Percentiles rank a stretch among this genome's conserved stretches.
Evolutionary conservation across 2,329 filamentous ascomycete species (phyloP).

Genomic region (Ascocoryne sarcoides): DNA sequence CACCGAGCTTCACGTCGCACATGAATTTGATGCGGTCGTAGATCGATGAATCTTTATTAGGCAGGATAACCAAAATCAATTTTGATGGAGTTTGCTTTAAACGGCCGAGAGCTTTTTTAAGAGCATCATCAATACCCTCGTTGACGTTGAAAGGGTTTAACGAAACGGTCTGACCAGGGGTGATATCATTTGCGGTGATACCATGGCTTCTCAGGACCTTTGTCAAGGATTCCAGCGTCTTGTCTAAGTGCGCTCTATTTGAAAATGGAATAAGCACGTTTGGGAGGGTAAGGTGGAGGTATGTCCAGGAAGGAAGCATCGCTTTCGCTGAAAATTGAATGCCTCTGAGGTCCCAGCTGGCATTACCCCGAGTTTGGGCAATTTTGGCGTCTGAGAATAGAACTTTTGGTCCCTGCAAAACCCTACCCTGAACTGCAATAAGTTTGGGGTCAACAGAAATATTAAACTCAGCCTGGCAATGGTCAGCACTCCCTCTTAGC

Average conservation of each 20-base stretch:
- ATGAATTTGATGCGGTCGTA: conserved; percentile 13
- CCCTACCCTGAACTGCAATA: conserved; percentile 61
- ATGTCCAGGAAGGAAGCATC: conserved; percentile 39
- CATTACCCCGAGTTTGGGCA: conserved; percentile 33
- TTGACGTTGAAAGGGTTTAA: background rate
- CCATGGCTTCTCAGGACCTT: conserved; percentile 2
- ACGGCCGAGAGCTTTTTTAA: background rate
- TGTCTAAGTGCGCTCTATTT: background rate
- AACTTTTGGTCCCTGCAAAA: conserved; percentile 52
- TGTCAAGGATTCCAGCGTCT: conserved; percentile 2
- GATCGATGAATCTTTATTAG: conserved; percentile 5
- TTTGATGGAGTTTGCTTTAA: conserved; percentile 1
- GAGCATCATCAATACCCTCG: conserved; percentile 2
- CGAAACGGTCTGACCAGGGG: conserved; percentile 1
- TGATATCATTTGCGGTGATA: conserved; percentile 2
- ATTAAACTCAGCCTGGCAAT: conserved; percentile 4
- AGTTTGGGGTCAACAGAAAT: conserved; percentile 44
- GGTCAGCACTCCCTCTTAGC: conserved; percentile 1
- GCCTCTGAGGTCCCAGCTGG: conserved; percentile 58
- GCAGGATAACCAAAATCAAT: conserved; percentile 14
- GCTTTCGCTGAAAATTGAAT: conserved; percentile 46
- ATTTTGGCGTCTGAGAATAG: conserved; percentile 39
- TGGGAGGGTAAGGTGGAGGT: conserved; percentile 1
- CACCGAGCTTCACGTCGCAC: conserved; percentile 8
- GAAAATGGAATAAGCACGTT: conserved; percentile 1